Conservation (phyloP, 2,329 filamentous ascomycete species). For the Hypoxylon sp. region DNA sequence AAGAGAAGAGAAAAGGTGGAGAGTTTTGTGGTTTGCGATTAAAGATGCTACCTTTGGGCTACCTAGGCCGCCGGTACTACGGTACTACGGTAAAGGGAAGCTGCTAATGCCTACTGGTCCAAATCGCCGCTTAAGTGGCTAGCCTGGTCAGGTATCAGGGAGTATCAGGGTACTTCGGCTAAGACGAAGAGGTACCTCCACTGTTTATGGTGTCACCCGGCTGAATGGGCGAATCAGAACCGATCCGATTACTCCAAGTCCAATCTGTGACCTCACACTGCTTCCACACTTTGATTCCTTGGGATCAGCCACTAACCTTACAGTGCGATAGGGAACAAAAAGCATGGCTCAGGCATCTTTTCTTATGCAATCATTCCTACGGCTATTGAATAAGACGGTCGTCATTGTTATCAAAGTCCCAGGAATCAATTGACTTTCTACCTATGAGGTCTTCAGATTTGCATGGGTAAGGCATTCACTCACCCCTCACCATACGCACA, state of each 20-base stretch:
- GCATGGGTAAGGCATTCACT: slow-evolving; percentile 10
- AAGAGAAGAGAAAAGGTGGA: slow-evolving; percentile 56
- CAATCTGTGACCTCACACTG: slow-evolving; percentile 51
- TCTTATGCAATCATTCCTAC: slow-evolving; percentile 21
- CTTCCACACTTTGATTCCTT: slow-evolving; percentile 17
- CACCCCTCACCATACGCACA: not conserved
- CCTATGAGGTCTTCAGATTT: not conserved
- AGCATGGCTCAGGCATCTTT: slow-evolving; percentile 3
- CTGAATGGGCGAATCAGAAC: slow-evolving; percentile 55
- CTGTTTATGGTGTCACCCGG: slow-evolving; percentile 46
- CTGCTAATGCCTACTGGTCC: slow-evolving; percentile 38
- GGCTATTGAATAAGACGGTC: slow-evolving; percentile 25
- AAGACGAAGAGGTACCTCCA: slow-evolving; percentile 48
- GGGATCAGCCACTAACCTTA: slow-evolving; percentile 29
- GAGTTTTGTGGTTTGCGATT: slow-evolving; percentile 56
- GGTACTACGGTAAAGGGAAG: slow-evolving; percentile 45
- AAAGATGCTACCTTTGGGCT: slow-evolving; percentile 47
- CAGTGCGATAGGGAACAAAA: slow-evolving; percentile 35
- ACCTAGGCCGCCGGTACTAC: slow-evolving; percentile 37
- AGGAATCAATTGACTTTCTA: slow-evolving; percentile 9
- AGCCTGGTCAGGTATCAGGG: slow-evolving; percentile 27
- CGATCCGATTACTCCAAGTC: slow-evolving; percentile 50
- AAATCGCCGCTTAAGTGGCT: slow-evolving; percentile 33
- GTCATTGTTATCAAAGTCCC: slow-evolving; percentile 33
- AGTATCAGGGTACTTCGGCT: slow-evolving; percentile 49